These are phyloP conservation scores for Pichia norvegensis DNA, from an alignment of 1,139 yeast species.

Conservation along the genomic window DNA sequence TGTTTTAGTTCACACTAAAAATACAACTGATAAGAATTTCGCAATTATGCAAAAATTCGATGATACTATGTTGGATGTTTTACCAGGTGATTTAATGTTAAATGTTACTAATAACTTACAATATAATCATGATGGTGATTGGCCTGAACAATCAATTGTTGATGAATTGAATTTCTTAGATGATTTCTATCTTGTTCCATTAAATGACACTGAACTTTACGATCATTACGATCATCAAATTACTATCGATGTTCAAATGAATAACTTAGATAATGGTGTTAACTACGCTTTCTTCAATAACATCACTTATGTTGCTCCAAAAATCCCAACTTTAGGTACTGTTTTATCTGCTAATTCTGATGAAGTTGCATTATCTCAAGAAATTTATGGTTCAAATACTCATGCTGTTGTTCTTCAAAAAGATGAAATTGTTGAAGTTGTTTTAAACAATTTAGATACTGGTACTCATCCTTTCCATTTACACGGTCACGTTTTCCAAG, in stretches of 20 bases:
- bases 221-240: conserved; percentile 64
- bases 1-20: conserved; percentile 64
- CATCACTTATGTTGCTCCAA: conserved; percentile 67
- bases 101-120: conserved; percentile 68
- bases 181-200: conserved; percentile 60
- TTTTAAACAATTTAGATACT: conserved; percentile 67
- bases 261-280: conserved; percentile 70
- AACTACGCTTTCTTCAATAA: conserved; percentile 90
- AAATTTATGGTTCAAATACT: conserved; percentile 75
- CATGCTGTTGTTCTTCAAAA: conserved; percentile 63
- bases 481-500: conserved; percentile 81
- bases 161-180: conserved; percentile 42
- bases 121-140: conserved; percentile 41
- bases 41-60: conserved; percentile 77
- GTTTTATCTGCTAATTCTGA: conserved; percentile 56
- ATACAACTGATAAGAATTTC: conserved; percentile 50
- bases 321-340: conserved; percentile 73
- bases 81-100: conserved; percentile 54
- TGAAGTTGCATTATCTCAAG: conserved; percentile 43
- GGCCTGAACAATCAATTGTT: conserved; percentile 43
- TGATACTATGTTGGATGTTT: conserved; percentile 65
- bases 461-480: conserved; percentile 92
- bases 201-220: conserved; percentile 39
- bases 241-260: conserved; percentile 64
- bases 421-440: conserved; percentile 62